Conservation (phyloP, 257 asterid genomes). For the Solanum infundibuliforme region DNA sequence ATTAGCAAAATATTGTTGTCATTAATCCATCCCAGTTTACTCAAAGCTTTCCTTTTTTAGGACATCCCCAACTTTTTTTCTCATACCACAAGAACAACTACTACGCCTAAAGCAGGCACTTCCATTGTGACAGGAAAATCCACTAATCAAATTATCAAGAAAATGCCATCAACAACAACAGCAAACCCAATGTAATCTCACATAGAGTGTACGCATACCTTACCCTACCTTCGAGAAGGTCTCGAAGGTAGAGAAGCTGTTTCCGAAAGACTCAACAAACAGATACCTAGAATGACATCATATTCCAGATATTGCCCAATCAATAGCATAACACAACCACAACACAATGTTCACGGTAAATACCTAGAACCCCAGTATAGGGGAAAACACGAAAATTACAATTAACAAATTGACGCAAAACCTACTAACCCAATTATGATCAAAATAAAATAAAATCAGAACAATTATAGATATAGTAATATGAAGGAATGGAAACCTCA, state of each 20-base stretch:
- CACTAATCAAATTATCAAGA: not conserved
- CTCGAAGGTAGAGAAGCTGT: not conserved
- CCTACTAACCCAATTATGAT: not conserved
- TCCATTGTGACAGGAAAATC: not conserved
- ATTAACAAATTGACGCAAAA: not conserved
- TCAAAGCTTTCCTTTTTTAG: not conserved
- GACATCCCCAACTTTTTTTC: not conserved
- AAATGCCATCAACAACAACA: not conserved
- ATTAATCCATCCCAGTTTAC: not conserved
- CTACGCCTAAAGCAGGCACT: not conserved
- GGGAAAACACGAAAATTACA: no score
- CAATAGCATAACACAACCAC: not conserved
- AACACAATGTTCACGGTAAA: not conserved
- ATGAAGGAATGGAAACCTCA: constrained; percentile 29
- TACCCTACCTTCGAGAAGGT: not conserved
- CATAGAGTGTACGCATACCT: not conserved
- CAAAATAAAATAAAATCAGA: not conserved
- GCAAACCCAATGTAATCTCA: not conserved
- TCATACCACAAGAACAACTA: not conserved
- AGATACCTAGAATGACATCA: not conserved
- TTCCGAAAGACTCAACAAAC: not conserved
- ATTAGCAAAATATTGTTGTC: not conserved
- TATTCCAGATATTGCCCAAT: not conserved
- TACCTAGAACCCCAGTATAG: not conserved
- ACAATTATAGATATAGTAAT: no score